Base-by-base conservation (phyloP, 192 early-diverging fungal genomes). In the Lobosporangium transversale region DNA sequence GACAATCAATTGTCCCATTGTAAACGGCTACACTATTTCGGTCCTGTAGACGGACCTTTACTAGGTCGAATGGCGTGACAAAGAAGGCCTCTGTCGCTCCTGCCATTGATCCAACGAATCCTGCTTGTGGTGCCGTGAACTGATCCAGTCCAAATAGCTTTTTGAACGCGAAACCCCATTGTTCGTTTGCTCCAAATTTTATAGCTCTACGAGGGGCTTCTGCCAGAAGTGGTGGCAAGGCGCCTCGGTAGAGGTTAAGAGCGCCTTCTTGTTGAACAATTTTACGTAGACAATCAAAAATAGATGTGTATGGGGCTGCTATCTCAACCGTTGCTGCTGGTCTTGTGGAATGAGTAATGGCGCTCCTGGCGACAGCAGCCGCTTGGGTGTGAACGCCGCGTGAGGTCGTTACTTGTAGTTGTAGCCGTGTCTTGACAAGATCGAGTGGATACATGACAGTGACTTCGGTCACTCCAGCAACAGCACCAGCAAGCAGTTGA, bases 41-140 rank as follows among this genome's bases (percentile, higher is more conserved):
- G 24, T 95, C 95, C 76, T 97, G 95, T 79, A 97, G 80, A 32
- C 95, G 82, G 61, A 97, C 93, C 85, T 97, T 97, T 79, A 97
- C 89, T 50, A 97, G 82, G 63, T 97, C 95, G 53, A 92, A 92
- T 12, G 91, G 89, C 0, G 91, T 91, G 58, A 97, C 93, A 47
- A 96, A 80, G 33, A 94, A 53, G 23, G 94, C 94, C 79, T 97
- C 95, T 18, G 95, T 95, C 14, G 89, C 74, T 31, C 95, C 95
- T 33, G 95, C 94, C 64, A 84, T 88, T 15, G 94, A 89, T 27
- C 95, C 95, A 8, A 94, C 94, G 80, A 93, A 67, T 31, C 95
- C 90, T 10, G 92, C 86, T 36, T 95, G 83, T 26, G 71, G 43
- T 68, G 90, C 89, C n/a, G 89, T 90, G 70, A 90, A 85, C 79